Conservation (phyloP, 1,284 basidiomycete species). For the Cryptococcus jaspeensis region DNA sequence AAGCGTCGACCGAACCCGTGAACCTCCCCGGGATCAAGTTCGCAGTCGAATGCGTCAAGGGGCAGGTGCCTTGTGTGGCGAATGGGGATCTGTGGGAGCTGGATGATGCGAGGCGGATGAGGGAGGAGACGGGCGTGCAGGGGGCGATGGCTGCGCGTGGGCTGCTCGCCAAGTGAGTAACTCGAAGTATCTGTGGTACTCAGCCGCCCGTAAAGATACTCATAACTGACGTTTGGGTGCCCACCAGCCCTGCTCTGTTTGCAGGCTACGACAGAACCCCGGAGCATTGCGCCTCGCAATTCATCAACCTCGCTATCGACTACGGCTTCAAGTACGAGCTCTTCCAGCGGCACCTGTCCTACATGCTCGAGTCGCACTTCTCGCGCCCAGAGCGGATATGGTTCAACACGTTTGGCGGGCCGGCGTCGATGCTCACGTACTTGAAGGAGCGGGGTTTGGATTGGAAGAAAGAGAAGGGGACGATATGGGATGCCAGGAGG, state of each 20-base stretch:
- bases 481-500: slow-evolving; percentile 39
- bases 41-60: slow-evolving; percentile 56
- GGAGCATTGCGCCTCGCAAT: slow-evolving; percentile 54
- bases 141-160: slow-evolving; percentile 63
- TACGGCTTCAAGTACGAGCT: slow-evolving; percentile 57
- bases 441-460: slow-evolving; percentile 49
- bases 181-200: neutral
- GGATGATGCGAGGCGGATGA: slow-evolving; percentile 53
- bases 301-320: slow-evolving; percentile 53
- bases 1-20: slow-evolving; percentile 58
- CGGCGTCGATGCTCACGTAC: slow-evolving; percentile 56
- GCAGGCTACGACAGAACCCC: slow-evolving; percentile 58
- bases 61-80: slow-evolving; percentile 57
- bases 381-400: slow-evolving; percentile 54
- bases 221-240: neutral
- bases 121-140: slow-evolving; percentile 54
- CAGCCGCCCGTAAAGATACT: neutral
- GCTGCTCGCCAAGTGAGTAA: slow-evolving; percentile 59
- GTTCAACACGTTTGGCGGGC: slow-evolving; percentile 56
- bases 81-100: slow-evolving; percentile 61
- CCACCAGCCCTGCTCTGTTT: slow-evolving; percentile 55
- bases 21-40: slow-evolving; percentile 56
- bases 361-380: slow-evolving; percentile 59
- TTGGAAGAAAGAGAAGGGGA: slow-evolving; percentile 17
- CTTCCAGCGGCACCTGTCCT: slow-evolving; percentile 57